Base-by-base conservation (phyloP, 2,329 filamentous ascomycete genomes). In the Aspergillus ochraceus region DNA sequence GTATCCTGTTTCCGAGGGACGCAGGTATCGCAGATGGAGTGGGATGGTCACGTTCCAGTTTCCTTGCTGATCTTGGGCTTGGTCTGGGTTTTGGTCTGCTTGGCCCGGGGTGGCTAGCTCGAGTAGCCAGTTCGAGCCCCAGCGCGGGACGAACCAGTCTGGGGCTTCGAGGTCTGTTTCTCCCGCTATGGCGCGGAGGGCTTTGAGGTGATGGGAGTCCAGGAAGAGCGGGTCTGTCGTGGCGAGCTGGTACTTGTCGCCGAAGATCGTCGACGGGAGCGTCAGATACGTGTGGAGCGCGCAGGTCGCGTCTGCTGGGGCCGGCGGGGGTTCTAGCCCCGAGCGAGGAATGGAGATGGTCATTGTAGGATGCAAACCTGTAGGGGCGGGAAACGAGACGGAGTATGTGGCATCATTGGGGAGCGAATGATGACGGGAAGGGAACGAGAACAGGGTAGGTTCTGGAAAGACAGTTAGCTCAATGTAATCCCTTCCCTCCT, bases 161-260 rank as follows among this genome's bases (percentile, higher is more conserved):
- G 94, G 94, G 0, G 92, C 92, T 78, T 98, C 94, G 55, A 98
- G 87, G 66, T 98, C 93, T 6, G 93, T 90, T 20, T 91, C 90
- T 12, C 90, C 85, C 26, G 87, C 87, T 14, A 91, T 83, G 64
- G 89, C 86, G 49, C 83, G 87, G 46, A 96, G 78, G 2, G 84
- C 80, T 2, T 83, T 81, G 20, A 97, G 83, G 70, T 96, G 91
- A 69, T 96, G 92, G 0, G 91, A 93, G 3, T 86, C 76, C 30
- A 96, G 83, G 77, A 96, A 95, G 5, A 97, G 82, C 0, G 84
- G 76, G 59, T 80, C 78, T 4, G 71, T 71, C 10, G 77, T 80
- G 19, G 75, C 78, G 61, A 97, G 84, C 75, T 96, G 92, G 77
- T 97, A 96, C 70, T 88, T 88, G 79, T 98, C 94, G 45, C 90